These are phyloP conservation scores for Besnoitia besnoiti DNA, from an alignment of 169 alveolate species.

Conservation along the genomic window DNA sequence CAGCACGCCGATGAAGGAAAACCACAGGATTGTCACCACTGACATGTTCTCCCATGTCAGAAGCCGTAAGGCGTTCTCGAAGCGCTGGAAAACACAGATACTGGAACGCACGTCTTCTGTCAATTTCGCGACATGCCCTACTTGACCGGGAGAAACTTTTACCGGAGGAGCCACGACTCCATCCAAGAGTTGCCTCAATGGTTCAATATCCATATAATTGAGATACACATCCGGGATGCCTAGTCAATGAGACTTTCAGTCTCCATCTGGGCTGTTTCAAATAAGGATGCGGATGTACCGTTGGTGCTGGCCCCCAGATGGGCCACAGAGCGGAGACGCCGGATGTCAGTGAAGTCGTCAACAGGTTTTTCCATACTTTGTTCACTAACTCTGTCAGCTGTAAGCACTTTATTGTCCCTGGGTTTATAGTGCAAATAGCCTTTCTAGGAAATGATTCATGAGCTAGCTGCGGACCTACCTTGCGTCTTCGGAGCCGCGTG, in stretches of 20 bases:
- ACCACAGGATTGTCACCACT: constrained; percentile 18
- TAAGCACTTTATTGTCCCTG: neutral
- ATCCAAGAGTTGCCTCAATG: constrained; percentile 1
- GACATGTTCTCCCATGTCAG: constrained; percentile 23
- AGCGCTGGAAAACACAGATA: neutral
- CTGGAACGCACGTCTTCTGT: neutral
- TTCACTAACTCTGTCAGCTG: neutral
- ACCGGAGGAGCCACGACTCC: neutral
- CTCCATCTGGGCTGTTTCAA: neutral
- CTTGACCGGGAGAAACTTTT: neutral
- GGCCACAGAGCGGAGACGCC: neutral
- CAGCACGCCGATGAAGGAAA: constrained; percentile 13
- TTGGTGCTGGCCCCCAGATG: neutral
- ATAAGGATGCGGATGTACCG: neutral
- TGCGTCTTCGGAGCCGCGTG: neutral
- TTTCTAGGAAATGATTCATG: neutral
- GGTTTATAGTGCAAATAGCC: neutral
- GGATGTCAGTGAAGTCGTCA: neutral
- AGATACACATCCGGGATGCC: constrained; percentile 21
- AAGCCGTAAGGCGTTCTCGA: neutral
- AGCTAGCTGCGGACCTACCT: neutral
- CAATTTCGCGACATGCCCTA: neutral
- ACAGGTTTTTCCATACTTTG: neutral
- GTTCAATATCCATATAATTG: constrained; percentile 24
- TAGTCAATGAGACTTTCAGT: neutral